Base-by-base conservation (phyloP, 169 alveolate species). In the Babesia microti region DNA sequence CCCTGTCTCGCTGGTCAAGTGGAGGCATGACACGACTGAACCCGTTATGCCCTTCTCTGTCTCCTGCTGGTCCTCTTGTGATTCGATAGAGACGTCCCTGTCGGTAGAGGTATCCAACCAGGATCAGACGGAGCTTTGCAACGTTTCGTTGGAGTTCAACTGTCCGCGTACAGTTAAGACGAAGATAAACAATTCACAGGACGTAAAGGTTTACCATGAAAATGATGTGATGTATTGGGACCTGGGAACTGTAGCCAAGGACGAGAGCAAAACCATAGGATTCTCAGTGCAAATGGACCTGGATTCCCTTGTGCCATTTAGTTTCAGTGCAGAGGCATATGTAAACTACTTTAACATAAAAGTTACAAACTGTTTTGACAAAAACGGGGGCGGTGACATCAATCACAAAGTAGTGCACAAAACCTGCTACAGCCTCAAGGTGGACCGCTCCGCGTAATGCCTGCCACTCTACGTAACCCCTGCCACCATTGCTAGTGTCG, bases 41-140 rank as follows among this genome's bases (percentile, higher is more conserved):
- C 70, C 41, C 58, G 50, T 45, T 21, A 6, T 56, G 46, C 76
- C 76, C 1, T 22, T 65, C n/a, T 14, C 41, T 12, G 48, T 65
- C 28, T 54, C 57, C 48, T 65, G 76, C 23, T 65, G 76, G 76
- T 63, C 76, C 0, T 54, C 48, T 24, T 46, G 44, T 0, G 44
- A 41, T 2, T 37, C 50, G 32, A 57, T 56, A 0, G 44, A 47
- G 35, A 54, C 70, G 1, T 40, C 55, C 15, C 65, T 65, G 9
- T 46, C 66, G 21, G 61, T 65, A 22, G 76, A 65, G 29, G 41
- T 65, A n/a, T 41, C 37, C 24, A 65, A 65, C 41, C 45, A 9
- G 14, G 47, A 68, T 15, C 58, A 54, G 14, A 28, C 28, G 23
- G 39, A 28, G 36, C 17, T 65, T 33, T 40, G 14, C 0, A 42